These are phyloP conservation scores for Backusella psychrophila DNA, from an alignment of 192 early-diverging fungal genomes.

Conservation along the genomic window DNA sequence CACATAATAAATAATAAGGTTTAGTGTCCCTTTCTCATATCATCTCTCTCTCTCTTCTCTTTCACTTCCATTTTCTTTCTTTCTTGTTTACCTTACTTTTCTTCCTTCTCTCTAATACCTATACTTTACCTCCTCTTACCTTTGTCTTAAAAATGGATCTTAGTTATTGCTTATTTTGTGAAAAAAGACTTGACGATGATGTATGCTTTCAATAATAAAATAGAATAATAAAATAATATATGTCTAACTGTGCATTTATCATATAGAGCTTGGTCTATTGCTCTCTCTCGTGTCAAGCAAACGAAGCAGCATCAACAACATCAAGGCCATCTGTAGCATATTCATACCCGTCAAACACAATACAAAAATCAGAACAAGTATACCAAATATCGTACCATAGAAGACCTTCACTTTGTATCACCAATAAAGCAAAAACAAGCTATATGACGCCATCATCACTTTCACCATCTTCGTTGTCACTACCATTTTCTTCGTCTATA, in stretches of 20 bases:
- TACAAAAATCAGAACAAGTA: neutral
- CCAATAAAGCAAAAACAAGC: neutral
- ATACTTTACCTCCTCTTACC: neutral
- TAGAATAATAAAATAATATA: neutral
- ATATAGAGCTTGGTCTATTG: constrained; percentile 4
- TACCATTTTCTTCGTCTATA: neutral
- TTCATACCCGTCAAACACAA: neutral
- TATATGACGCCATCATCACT: neutral
- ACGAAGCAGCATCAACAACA: constrained; percentile 8
- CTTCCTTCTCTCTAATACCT: neutral
- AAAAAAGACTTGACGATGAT: constrained; percentile 1
- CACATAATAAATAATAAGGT: neutral
- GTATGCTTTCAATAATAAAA: neutral
- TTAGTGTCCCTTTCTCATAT: neutral
- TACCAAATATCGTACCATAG: constrained; percentile 16
- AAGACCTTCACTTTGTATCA: constrained; percentile 9
- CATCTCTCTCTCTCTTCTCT: neutral
- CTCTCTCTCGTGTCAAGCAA: constrained; percentile 7
- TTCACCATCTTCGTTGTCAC: neutral
- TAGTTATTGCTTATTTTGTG: constrained; percentile 6
- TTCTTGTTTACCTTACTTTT: neutral
- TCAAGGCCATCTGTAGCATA: neutral
- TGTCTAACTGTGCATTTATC: neutral
- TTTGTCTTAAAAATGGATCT: constrained; percentile 6
- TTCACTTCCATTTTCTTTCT: neutral